These are phyloP conservation scores for Musa troglodytarum DNA, from an alignment of 176 grass and related monocot genomes.

Conservation along the genomic window DNA sequence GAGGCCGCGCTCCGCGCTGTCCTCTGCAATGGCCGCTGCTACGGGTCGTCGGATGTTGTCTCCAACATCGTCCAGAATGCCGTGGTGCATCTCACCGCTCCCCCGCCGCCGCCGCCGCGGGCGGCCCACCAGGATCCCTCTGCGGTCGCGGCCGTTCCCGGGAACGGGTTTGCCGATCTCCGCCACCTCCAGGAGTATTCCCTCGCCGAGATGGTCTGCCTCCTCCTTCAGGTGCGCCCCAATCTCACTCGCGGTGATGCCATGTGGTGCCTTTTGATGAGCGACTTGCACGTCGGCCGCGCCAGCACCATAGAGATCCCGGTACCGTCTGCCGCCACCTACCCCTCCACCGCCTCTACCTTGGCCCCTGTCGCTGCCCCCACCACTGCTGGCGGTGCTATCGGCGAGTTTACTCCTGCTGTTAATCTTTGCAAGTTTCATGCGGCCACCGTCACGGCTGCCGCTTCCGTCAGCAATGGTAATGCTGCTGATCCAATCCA, in stretches of 20 bases:
- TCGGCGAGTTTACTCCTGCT: not conserved
- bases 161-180: constrained; percentile 59
- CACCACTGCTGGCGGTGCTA: not conserved
- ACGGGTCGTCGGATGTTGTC: constrained; percentile 49
- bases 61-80: constrained; percentile 80
- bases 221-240: constrained; percentile 62
- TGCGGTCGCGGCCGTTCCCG: not conserved
- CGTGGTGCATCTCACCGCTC: constrained; percentile 38
- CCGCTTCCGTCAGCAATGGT: not conserved
- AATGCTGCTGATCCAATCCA: not conserved
- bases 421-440: not conserved
- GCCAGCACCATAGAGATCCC: constrained; percentile 39
- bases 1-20: constrained; percentile 70
- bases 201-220: constrained; percentile 67
- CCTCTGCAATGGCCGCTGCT: constrained; percentile 67
- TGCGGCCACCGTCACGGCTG: constrained; percentile 16
- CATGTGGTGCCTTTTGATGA: constrained; percentile 93
- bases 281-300: constrained; percentile 67
- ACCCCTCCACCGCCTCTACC: constrained; percentile 12
- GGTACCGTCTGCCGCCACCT: not conserved
- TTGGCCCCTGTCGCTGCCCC: not conserved
- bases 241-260: constrained; percentile 66
- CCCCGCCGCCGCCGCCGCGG: not conserved
- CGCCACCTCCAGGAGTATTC: constrained; percentile 84
- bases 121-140: not conserved